phyloP scores from a whole-genome alignment of 225 moss, liverwort and hornwort species.

The Ulota crispa region DNA sequence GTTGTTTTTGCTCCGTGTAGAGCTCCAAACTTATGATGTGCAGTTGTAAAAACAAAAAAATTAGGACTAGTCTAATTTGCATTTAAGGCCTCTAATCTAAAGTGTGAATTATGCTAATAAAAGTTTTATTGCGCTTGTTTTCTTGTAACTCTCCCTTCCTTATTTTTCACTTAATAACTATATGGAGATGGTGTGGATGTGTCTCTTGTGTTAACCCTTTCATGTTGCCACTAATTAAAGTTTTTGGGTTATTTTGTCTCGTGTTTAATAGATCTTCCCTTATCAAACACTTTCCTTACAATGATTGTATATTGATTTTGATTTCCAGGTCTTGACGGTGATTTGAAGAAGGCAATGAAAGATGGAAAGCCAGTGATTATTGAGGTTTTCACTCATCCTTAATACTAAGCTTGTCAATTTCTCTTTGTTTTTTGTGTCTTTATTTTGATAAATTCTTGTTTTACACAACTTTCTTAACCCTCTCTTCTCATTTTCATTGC shows the following conservation, averaged over 20 bases:
- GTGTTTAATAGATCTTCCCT: not conserved
- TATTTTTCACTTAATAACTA: not conserved
- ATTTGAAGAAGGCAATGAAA: conserved; percentile 93
- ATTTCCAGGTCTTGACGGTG: conserved; percentile 76
- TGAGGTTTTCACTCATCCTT: conserved; percentile 48
- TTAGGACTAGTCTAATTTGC: not conserved
- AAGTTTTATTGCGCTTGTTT: not conserved
- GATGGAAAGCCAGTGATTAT: conserved; percentile 97
- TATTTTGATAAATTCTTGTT: not conserved
- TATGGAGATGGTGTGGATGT: not conserved
- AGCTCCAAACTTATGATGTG: not conserved
- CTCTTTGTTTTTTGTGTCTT: not conserved
- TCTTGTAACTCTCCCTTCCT: not conserved
- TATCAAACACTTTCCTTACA: not conserved
- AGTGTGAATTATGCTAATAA: not conserved
- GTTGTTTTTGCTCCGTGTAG: not conserved
- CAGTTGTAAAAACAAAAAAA: not conserved
- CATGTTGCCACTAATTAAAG: not conserved
- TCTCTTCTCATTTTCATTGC: too few relatives aligned
- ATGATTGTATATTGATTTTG: not conserved
- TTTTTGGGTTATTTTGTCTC: too few relatives aligned
- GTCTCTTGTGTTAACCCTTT: not conserved
- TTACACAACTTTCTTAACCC: not conserved
- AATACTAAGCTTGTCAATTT: not conserved
- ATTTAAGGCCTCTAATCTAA: too few relatives aligned